Conservation (phyloP, 1,139 yeast genomes). For the Nakaseomyces glabratus region DNA sequence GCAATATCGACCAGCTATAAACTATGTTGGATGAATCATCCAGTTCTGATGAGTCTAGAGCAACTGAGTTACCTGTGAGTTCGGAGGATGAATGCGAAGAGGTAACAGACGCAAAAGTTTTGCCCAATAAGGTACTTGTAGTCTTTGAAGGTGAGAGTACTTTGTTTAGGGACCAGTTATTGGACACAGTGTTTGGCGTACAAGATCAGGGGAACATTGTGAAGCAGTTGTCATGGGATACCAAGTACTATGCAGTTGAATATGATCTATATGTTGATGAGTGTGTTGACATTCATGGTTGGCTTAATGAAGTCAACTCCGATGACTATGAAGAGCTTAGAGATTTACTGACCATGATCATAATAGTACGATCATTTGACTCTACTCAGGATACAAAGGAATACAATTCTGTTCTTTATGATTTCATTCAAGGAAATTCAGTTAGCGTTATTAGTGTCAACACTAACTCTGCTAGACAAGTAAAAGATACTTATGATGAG, state of each 20-base stretch:
- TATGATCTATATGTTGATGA: slow-evolving; percentile 31
- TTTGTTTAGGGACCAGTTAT: neutral
- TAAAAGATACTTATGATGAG: too few species aligned
- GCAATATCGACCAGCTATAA: too few species aligned
- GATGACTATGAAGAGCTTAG: slow-evolving; percentile 25
- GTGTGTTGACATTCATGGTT: slow-evolving; percentile 17
- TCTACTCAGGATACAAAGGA: too few species aligned
- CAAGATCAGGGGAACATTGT: neutral
- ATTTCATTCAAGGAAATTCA: too few species aligned
- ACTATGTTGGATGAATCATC: neutral
- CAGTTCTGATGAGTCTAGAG: neutral
- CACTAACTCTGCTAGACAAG: too few species aligned
- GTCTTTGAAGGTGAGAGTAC: neutral
- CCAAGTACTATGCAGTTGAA: slow-evolving; percentile 25
- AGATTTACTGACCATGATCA: slow-evolving; percentile 27
- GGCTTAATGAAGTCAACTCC: slow-evolving; percentile 23
- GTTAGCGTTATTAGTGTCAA: too few species aligned
- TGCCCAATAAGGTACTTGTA: slow-evolving; percentile 1
- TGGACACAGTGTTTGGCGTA: neutral
- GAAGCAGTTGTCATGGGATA: slow-evolving; percentile 22
- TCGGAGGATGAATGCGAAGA: neutral
- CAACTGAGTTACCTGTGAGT: neutral
- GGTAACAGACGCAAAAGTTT: neutral
- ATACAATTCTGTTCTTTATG: too few species aligned
- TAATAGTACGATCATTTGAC: slow-evolving; percentile 15